These are phyloP conservation scores for Stromatinia cepivora DNA, from an alignment of 2,329 filamentous ascomycete species.

Conservation along the genomic window DNA sequence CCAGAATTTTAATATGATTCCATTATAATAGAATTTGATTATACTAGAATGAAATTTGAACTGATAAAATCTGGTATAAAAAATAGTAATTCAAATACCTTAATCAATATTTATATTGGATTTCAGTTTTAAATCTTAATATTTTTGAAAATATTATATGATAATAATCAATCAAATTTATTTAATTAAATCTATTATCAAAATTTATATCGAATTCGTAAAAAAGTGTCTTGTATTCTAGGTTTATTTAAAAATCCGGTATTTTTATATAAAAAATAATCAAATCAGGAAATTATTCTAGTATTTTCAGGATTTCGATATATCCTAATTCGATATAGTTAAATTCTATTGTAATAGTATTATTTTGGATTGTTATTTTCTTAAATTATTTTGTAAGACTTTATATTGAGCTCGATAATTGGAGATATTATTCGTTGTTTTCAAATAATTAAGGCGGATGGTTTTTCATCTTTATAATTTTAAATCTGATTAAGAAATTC, in stretches of 20 bases:
- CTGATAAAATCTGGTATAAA: not conserved
- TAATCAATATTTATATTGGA: too few species aligned
- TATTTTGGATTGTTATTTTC: too few species aligned
- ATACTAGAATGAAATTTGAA: not conserved
- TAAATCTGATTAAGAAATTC: too few species aligned
- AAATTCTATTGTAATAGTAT: not conserved
- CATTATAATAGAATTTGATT: not conserved
- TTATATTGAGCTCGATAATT: too few species aligned
- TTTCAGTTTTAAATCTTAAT: too few species aligned
- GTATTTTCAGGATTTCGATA: not conserved
- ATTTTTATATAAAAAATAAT: not conserved
- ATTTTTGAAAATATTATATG: too few species aligned
- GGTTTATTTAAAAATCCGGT: not conserved
- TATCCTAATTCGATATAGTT: not conserved
- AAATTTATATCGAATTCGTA: not conserved
- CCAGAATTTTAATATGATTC: too few species aligned
- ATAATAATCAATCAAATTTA: not conserved
- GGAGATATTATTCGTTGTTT: too few species aligned
- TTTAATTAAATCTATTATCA: not conserved
- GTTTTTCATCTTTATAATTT: too few species aligned
- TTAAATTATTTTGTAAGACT: too few species aligned
- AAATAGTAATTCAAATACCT: not conserved
- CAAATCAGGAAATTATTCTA: not conserved
- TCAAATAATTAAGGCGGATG: too few species aligned
- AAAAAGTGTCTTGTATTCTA: not conserved